Evolutionary conservation across 163 green algal species (phyloP).

Genomic region (Botryococcus braunii): DNA sequence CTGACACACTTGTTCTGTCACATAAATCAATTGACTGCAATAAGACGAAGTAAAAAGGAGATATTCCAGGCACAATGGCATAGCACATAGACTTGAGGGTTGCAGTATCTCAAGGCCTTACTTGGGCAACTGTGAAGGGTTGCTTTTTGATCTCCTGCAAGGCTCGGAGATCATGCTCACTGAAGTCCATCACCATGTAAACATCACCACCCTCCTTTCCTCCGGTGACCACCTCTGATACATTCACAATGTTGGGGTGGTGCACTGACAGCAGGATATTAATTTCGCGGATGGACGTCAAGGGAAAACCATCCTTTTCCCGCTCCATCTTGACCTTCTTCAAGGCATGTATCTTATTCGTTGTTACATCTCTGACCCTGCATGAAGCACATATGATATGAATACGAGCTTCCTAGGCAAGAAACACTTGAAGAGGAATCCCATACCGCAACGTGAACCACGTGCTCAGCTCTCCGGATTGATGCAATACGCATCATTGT

Average conservation of each 20-base stretch:
- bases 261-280: slow-evolving; percentile 91
- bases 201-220: slow-evolving; percentile 71
- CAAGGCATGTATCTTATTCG: slow-evolving; percentile 9
- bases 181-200: slow-evolving; percentile 99
- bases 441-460: too few relatives aligned
- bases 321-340: slow-evolving; percentile 87
- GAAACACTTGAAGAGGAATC: too few relatives aligned
- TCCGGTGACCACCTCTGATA: slow-evolving; percentile 70
- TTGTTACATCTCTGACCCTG: slow-evolving; percentile 14
- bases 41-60: neutral
- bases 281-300: slow-evolving; percentile 92
- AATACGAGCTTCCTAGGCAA: too few relatives aligned
- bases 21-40: neutral
- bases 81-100: too few relatives aligned
- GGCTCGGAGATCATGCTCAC: slow-evolving; percentile 94
- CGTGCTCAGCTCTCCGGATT: too few relatives aligned
- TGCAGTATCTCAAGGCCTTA: too few relatives aligned
- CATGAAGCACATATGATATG: neutral
- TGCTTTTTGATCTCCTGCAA: slow-evolving; percentile 67
- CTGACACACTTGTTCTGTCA: neutral
- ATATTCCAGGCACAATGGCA: neutral
- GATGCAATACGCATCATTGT: too few relatives aligned
- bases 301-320: slow-evolving; percentile 86
- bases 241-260: slow-evolving; percentile 90
- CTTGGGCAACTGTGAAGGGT: slow-evolving; percentile 58